These are phyloP conservation scores for Aspergillus clavatus DNA, from an alignment of 2,329 filamentous ascomycete species.

Conservation along the genomic window DNA sequence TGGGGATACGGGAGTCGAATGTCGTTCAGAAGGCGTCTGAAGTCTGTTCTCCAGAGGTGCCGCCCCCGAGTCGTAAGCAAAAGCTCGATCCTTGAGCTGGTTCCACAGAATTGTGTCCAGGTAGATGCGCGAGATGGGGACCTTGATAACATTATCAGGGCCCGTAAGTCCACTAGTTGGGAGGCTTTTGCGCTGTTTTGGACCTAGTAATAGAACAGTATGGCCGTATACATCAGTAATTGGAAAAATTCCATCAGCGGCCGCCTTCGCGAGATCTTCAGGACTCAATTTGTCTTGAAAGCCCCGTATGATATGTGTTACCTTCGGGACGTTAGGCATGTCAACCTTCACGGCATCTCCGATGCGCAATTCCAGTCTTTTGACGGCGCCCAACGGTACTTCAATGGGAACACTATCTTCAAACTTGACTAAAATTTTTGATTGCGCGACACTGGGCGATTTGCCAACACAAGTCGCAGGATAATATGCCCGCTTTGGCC, in stretches of 20 bases:
- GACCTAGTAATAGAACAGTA: slow-evolving; percentile 37
- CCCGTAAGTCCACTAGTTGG: slow-evolving; percentile 27
- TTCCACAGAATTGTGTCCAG: slow-evolving; percentile 46
- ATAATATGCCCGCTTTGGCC: slow-evolving; percentile 52
- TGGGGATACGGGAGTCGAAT: slow-evolving; percentile 45
- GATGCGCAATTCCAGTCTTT: slow-evolving; percentile 41
- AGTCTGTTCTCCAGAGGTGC: slow-evolving; percentile 17
- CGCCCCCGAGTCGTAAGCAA: slow-evolving; percentile 23
- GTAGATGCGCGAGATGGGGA: slow-evolving; percentile 44
- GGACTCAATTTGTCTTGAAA: slow-evolving; percentile 34
- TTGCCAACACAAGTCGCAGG: slow-evolving; percentile 55
- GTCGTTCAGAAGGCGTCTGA: slow-evolving; percentile 36
- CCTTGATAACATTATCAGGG: slow-evolving; percentile 32
- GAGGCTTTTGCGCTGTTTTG: slow-evolving; percentile 42
- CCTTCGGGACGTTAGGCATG: slow-evolving; percentile 38
- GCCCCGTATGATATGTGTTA: slow-evolving; percentile 41
- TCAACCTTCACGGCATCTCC: slow-evolving; percentile 47
- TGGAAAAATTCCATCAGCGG: slow-evolving; percentile 20
- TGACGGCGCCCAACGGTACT: slow-evolving; percentile 37
- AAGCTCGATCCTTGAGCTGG: slow-evolving; percentile 40
- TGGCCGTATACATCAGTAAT: slow-evolving; percentile 44
- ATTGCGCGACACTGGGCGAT: slow-evolving; percentile 34
- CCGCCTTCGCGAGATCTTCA: slow-evolving; percentile 22
- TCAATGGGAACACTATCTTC: slow-evolving; percentile 41
- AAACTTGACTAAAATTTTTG: slow-evolving; percentile 44